These are phyloP conservation scores for Ganoderma lingzhi DNA, from an alignment of 1,284 basidiomycete genomes.

Conservation along the genomic window DNA sequence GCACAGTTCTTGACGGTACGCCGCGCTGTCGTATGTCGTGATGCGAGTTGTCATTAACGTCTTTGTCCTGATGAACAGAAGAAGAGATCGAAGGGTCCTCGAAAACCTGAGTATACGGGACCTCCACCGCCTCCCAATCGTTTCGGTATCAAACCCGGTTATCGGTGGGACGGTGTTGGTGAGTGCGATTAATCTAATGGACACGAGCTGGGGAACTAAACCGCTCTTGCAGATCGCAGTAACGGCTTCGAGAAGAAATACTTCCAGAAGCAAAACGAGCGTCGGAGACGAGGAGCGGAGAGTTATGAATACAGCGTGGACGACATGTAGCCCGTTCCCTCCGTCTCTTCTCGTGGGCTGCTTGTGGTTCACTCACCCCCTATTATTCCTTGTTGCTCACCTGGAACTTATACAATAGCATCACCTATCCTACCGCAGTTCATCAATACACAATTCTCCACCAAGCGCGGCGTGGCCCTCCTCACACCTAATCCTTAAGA, in stretches of 20 bases:
- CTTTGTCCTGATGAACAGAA: conserved; percentile 53
- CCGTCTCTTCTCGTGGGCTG: not conserved
- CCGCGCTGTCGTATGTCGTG: conserved; percentile 25
- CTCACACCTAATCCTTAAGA: no score
- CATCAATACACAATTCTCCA: not conserved
- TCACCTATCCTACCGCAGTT: not conserved
- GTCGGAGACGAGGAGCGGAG: conserved; percentile 72
- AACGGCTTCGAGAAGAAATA: conserved; percentile 96
- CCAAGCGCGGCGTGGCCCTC: not conserved
- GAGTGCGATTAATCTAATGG: conserved; percentile 42
- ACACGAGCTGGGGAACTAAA: not conserved
- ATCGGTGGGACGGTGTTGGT: conserved; percentile 98
- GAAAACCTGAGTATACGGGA: conserved; percentile 87
- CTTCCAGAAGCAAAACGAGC: conserved; percentile 84
- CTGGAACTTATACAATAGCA: not conserved
- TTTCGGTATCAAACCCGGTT: conserved; percentile 94
- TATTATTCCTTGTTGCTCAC: not conserved
- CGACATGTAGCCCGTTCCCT: conserved; percentile 70
- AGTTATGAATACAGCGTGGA: conserved; percentile 88
- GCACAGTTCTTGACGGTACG: conserved; percentile 90
- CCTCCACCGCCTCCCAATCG: conserved; percentile 93
- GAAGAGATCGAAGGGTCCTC: conserved; percentile 77
- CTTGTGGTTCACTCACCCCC: not conserved
- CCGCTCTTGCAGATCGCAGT: conserved; percentile 72
- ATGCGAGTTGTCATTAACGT: not conserved